phyloP scores from a whole-genome alignment of 148 eudicot genomes.

The Persicaria tinctoria region DNA sequence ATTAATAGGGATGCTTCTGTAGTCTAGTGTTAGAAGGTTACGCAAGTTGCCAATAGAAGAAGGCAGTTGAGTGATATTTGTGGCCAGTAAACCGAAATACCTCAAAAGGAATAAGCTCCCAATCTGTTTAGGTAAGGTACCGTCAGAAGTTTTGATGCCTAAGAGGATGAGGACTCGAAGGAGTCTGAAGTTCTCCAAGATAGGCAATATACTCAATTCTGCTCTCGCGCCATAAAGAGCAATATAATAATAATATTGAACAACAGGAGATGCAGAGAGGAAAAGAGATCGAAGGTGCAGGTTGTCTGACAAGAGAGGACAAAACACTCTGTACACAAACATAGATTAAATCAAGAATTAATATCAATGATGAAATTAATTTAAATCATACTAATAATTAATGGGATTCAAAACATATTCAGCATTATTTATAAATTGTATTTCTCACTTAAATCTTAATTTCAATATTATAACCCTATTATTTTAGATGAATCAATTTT shows the following conservation, averaged over 20 bases:
- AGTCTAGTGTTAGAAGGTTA: conserved; percentile 21
- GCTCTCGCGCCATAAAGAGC: not conserved
- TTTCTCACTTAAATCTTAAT: no score
- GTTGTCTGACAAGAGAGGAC: conserved; percentile 6
- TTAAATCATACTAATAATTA: no score
- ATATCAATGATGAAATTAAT: no score
- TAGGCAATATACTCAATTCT: conserved; percentile 7
- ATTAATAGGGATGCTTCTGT: conserved; percentile 11
- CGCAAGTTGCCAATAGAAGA: conserved; percentile 19
- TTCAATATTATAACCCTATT: no score
- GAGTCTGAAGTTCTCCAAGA: conserved; percentile 16
- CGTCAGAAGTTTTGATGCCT: not conserved
- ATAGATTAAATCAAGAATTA: no score
- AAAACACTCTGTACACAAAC: conserved; percentile 14
- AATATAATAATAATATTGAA: not conserved
- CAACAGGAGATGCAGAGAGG: conserved; percentile 8
- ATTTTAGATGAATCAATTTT: no score
- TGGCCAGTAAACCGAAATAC: conserved; percentile 21
- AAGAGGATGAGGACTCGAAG: conserved; percentile 24
- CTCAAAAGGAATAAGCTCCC: conserved; percentile 22
- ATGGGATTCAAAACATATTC: no score
- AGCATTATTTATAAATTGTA: no score
- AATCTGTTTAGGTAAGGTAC: conserved; percentile 21
- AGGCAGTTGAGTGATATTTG: conserved; percentile 23
- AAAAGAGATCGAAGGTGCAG: conserved; percentile 21